Base-by-base conservation (phyloP, 345 rosid species). In the Bretschneidera sinensis region DNA sequence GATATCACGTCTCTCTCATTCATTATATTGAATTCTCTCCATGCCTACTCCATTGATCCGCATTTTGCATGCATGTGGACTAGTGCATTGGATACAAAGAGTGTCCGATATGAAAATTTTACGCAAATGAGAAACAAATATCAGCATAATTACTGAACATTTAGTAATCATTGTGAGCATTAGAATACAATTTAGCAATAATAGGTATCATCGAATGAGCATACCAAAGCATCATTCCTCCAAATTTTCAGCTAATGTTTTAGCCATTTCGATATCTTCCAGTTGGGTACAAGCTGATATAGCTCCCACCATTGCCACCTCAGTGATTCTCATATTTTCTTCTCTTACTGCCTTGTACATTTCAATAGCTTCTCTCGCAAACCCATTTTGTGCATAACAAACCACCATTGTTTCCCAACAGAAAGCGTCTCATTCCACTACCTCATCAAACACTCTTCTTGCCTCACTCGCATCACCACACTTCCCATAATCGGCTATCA, bases 261-360 rank as follows among this genome's bases (percentile, higher is more conserved):
- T 60, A 19, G 75, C 85, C 77, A 73, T 68, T 24, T 73, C 74
- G 19, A 68, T 60, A 57, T 85, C 90, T 56, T 67, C 81, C 24
- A 78, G 77, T 71, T 85, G 82, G 10, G 83, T 71, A 60, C 87
- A 85, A n/a, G n/a, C n/a, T n/a, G n/a, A n/a, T n/a, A n/a, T n/a
- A n/a, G n/a, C n/a, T n/a, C n/a, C n/a, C n/a, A 69, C 87, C 63
- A 73, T 57, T 50, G 87, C 80, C 2, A 80, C 81, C 62, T 68
- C 79, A 56, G 68, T 82, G 16, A 71, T 48, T 43, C 43, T 55
- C n/a, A 74, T 39, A 22, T 55, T 63, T 21, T 13, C 34, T 51
- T 72, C 54, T 48, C 59, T 61, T 73, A 76, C 76, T 55, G 19
- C 67, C 51, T 45, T 33, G 45, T 71, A 62, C 71, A 80, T 53